Conservation (phyloP, 495 filamentous ascomycete genomes). For the Articulospora tetracladia region DNA sequence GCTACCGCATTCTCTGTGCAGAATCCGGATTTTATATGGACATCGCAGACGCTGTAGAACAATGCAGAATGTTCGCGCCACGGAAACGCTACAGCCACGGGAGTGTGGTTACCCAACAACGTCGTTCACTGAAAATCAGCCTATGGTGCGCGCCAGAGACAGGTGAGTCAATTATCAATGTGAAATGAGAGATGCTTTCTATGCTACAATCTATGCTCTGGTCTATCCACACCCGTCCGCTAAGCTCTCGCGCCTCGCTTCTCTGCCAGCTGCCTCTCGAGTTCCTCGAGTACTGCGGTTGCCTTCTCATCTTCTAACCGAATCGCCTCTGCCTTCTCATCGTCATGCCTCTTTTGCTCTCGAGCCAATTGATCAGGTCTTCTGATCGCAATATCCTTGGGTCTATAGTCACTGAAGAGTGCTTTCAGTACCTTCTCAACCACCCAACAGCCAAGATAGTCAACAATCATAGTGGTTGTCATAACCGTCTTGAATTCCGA, state of each 20-base stretch:
- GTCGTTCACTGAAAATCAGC: too few relatives aligned
- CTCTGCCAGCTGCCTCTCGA: slow-evolving; percentile 39
- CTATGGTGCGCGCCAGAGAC: too few relatives aligned
- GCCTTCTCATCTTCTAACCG: slow-evolving; percentile 30
- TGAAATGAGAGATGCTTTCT: background rate
- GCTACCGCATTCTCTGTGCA: too few relatives aligned
- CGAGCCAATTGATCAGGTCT: slow-evolving; percentile 81
- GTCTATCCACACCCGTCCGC: background rate
- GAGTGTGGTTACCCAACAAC: too few relatives aligned
- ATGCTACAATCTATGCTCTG: slow-evolving; percentile 10
- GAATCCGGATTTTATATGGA: too few relatives aligned
- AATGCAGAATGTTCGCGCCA: too few relatives aligned
- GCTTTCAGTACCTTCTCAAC: slow-evolving; percentile 86
- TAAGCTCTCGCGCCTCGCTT: slow-evolving; percentile 2
- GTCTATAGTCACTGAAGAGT: slow-evolving; percentile 85
- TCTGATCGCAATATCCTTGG: slow-evolving; percentile 89
- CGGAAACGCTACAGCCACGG: too few relatives aligned
- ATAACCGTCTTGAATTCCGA: slow-evolving; percentile 85
- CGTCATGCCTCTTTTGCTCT: slow-evolving; percentile 59
- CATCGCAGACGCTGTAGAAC: too few relatives aligned
- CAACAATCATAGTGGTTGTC: slow-evolving; percentile 79
- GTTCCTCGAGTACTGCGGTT: slow-evolving; percentile 40
- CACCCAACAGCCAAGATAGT: slow-evolving; percentile 84
- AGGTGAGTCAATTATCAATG: background rate
- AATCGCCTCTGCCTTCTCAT: slow-evolving; percentile 24